Evolutionary conservation across 768 basidiomycete species (phyloP), one percentile per base, ranked within the genome.

Genomic region (Termitomyces sp.): DNA sequence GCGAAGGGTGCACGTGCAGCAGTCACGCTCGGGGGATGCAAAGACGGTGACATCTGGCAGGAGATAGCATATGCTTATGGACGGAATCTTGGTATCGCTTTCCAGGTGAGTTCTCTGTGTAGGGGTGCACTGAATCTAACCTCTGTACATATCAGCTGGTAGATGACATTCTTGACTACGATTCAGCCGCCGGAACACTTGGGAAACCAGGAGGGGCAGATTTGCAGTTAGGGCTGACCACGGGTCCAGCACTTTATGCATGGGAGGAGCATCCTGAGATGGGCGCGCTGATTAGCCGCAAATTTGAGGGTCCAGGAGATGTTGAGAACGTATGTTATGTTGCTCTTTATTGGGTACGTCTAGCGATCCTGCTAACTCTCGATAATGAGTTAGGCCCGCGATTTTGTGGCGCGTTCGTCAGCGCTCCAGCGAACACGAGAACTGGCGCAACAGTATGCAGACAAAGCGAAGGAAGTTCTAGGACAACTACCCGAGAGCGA

Each of bases 1-100:
- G 94, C 95, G 4, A 98, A 98, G 73, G 88, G 88, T 1, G 88
- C 91, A 2, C 82, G 96, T 10, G 91, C 91, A 14, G 86, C 92
- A 0, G 94, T 94, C 11, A 87, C 96, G 2, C 80, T 98, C 0
- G 96, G 96, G 2, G 96, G 96, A 29, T 89, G 83, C 60, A 79
- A 74, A 60, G 87, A 92, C 68, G 92, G 90, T 8, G 96, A 97
- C 69, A 73, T 89, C 9, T 91, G 92, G 81, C 95, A 94, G 73
- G 96, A 98, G 71, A 84, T 89, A 34, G 96, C 96, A n/a, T 98
- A 98, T 75, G 93, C 92, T 4, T 98, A 95, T 74, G 96, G 96
- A 2, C 78, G 94, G 62, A 96, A 97, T 74, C 72, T 97, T 34
- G 96, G 96, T 0, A 92, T 97, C 60, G 95, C 96, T 4, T 97